These are phyloP conservation scores for Leucocoprinus gongylophorus DNA, from an alignment of 1,284 basidiomycete genomes.

Conservation along the genomic window DNA sequence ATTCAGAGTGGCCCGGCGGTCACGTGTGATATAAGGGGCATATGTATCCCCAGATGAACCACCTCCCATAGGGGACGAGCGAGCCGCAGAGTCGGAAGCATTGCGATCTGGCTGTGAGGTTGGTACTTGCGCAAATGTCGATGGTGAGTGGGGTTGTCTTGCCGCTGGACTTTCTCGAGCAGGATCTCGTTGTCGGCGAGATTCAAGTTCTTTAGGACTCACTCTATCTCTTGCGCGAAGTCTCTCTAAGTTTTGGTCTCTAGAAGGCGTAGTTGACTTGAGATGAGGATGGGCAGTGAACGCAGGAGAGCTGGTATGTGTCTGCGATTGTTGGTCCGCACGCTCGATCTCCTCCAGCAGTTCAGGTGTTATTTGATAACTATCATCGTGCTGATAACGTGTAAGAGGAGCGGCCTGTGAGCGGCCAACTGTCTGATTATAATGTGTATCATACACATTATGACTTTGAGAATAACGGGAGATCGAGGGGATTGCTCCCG, in stretches of 20 bases:
- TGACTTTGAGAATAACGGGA: slow-evolving; percentile 32
- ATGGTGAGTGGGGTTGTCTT: slow-evolving; percentile 42
- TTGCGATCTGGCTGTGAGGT: slow-evolving; percentile 47
- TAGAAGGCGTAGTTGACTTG: slow-evolving; percentile 32
- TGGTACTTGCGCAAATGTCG: slow-evolving; percentile 35
- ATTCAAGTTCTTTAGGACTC: slow-evolving; percentile 44
- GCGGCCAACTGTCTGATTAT: slow-evolving; percentile 54
- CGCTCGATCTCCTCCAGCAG: slow-evolving; percentile 64
- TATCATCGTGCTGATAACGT: slow-evolving; percentile 46
- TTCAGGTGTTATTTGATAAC: slow-evolving; percentile 62
- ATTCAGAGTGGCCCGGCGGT: slow-evolving; percentile 32
- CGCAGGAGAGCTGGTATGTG: slow-evolving; percentile 22
- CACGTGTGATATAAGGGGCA: slow-evolving; percentile 38
- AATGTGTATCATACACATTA: slow-evolving; percentile 35
- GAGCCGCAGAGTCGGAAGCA: slow-evolving; percentile 46
- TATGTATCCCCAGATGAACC: slow-evolving; percentile 41
- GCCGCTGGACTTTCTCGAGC: slow-evolving; percentile 46
- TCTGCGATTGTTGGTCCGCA: slow-evolving; percentile 41
- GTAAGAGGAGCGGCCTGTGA: slow-evolving; percentile 45
- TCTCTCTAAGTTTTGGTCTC: slow-evolving; percentile 50
- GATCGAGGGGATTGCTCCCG: slow-evolving; percentile 37
- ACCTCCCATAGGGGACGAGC: slow-evolving; percentile 43
- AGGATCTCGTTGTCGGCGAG: slow-evolving; percentile 35
- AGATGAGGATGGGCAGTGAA: slow-evolving; percentile 22
- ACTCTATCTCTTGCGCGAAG: slow-evolving; percentile 44